Evolutionary conservation across 176 grass and related monocot species (phyloP).

Genomic region (Puya raimondii): DNA sequence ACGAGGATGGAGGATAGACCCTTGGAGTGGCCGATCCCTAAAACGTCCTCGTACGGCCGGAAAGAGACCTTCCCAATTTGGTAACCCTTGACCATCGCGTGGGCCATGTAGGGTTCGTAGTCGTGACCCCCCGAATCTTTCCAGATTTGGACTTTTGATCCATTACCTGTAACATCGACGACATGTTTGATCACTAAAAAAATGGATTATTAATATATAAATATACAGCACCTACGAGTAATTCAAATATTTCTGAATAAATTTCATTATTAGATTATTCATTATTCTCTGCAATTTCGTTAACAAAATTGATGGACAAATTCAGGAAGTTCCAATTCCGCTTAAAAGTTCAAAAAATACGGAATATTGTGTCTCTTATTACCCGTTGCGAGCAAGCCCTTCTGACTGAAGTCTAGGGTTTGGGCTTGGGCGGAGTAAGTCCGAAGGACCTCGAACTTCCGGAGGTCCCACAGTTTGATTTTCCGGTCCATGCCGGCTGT

Average conservation of each 20-base stretch:
- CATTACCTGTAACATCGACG: conserved; percentile 22
- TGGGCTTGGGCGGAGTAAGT: conserved; percentile 30
- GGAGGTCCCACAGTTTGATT: conserved; percentile 88
- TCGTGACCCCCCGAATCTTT: conserved; percentile 56
- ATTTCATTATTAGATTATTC: too few species aligned
- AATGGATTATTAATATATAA: too few species aligned
- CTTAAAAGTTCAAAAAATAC: too few species aligned
- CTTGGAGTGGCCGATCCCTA: conserved; percentile 77
- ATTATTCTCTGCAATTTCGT: too few species aligned
- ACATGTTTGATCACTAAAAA: too few species aligned
- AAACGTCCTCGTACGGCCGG: conserved; percentile 74
- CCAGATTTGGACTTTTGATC: conserved; percentile 68
- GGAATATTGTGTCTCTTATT: too few species aligned
- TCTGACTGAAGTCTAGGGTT: conserved; percentile 80
- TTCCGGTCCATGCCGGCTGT: conserved; percentile 71
- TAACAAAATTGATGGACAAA: too few species aligned
- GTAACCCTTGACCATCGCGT: conserved; percentile 69
- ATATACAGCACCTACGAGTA: too few species aligned
- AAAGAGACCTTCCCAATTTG: conserved; percentile 57
- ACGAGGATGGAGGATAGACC: conserved; percentile 75
- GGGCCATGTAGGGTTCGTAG: conserved; percentile 63
- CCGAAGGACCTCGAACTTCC: conserved; percentile 62
- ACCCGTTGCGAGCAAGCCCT: conserved; percentile 37
- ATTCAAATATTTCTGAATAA: too few species aligned
- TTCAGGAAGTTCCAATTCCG: too few species aligned